These are phyloP conservation scores for Monosporascus sp. DNA, from an alignment of 2,329 filamentous ascomycete genomes.

Conservation along the genomic window DNA sequence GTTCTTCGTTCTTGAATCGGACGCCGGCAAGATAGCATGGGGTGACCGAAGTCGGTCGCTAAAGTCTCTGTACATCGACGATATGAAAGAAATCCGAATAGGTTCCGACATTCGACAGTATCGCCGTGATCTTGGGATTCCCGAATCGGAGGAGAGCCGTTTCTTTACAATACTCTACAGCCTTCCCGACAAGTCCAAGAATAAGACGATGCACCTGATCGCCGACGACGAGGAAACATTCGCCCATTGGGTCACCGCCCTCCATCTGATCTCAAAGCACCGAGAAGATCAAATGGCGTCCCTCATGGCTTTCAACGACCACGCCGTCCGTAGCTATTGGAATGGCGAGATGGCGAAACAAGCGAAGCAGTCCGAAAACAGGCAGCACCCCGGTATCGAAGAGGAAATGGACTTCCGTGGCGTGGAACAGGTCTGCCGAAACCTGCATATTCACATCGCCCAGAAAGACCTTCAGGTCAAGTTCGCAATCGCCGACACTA, in stretches of 20 bases:
- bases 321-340: slow-evolving; percentile 81
- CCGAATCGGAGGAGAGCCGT: slow-evolving; percentile 59
- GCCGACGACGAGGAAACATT: slow-evolving; percentile 69
- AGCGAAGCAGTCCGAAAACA: slow-evolving; percentile 57
- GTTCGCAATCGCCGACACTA: slow-evolving; percentile 68
- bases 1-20: slow-evolving; percentile 66
- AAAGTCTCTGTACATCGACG: slow-evolving; percentile 89
- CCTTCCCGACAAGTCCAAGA: slow-evolving; percentile 71
- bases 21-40: slow-evolving; percentile 84
- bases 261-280: slow-evolving; percentile 79
- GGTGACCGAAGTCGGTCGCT: slow-evolving; percentile 64
- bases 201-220: slow-evolving; percentile 83
- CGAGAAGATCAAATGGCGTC: slow-evolving; percentile 88
- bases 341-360: slow-evolving; percentile 72
- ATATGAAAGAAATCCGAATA: slow-evolving; percentile 84
- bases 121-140: slow-evolving; percentile 72
- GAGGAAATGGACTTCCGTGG: slow-evolving; percentile 72
- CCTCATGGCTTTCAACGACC: slow-evolving; percentile 77
- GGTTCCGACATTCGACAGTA: slow-evolving; percentile 84
- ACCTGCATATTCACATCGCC: slow-evolving; percentile 86
- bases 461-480: slow-evolving; percentile 65
- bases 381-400: slow-evolving; percentile 46
- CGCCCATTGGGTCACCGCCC: slow-evolving; percentile 73
- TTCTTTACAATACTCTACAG: slow-evolving; percentile 92
- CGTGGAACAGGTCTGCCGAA: slow-evolving; percentile 79